Conservation (phyloP, 768 basidiomycete species). For the Agaricus bisporus region DNA sequence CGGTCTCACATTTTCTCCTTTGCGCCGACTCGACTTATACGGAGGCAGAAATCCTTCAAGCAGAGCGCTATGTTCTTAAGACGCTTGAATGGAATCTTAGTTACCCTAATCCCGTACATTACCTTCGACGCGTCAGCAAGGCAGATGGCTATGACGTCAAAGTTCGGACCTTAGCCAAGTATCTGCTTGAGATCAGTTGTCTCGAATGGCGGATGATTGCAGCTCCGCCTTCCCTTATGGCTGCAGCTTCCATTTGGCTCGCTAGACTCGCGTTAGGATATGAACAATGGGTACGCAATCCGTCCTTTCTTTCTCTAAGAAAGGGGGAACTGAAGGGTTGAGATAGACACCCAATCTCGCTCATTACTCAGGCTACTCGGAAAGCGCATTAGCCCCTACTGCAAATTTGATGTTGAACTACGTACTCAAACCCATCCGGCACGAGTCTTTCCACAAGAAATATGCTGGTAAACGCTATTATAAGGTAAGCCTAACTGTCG, state of each 20-base stretch:
- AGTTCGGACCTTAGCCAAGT: conserved; percentile 89
- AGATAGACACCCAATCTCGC: conserved; percentile 73
- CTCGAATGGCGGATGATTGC: conserved; percentile 84
- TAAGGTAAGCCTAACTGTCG: conserved; percentile 48
- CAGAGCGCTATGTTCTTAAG: conserved; percentile 88
- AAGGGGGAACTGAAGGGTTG: conserved; percentile 4
- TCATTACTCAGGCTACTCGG: conserved; percentile 91
- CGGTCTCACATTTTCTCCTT: conserved; percentile 82
- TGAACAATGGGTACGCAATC: conserved; percentile 76
- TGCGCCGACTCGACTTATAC: conserved; percentile 87
- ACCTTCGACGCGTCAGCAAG: conserved; percentile 87
- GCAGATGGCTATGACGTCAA: conserved; percentile 95
- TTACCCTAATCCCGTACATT: conserved; percentile 93
- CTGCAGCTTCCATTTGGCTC: conserved; percentile 88
- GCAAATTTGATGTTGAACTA: conserved; percentile 94
- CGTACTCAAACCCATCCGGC: conserved; percentile 70
- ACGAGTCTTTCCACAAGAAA: conserved; percentile 90
- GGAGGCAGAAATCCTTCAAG: conserved; percentile 58
- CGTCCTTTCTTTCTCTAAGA: background rate
- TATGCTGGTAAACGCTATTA: conserved; percentile 86
- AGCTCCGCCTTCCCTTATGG: conserved; percentile 79
- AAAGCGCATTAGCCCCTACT: conserved; percentile 77
- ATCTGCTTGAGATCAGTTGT: conserved; percentile 85
- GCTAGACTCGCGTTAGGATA: conserved; percentile 76
- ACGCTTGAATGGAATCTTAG: conserved; percentile 90